Evolutionary conservation across 2,329 filamentous ascomycete species (phyloP), one percentile per base, ranked within the genome.

Genomic region (Scolecobasidium constrictum): DNA sequence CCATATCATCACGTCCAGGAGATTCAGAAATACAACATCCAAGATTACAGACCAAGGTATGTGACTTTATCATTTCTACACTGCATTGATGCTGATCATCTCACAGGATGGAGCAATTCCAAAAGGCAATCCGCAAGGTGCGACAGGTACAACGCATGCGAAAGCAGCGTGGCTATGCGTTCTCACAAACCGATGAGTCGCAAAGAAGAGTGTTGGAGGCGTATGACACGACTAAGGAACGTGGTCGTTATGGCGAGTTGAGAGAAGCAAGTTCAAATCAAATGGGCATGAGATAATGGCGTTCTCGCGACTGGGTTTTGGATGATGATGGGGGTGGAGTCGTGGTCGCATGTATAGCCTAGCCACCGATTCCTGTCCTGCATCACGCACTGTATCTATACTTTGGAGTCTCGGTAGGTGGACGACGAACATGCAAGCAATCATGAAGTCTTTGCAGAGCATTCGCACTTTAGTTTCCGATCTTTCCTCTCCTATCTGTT

Each of bases 21-120:
- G 68, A 98, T 98, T 53, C 92, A 98, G 64, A 98, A 98, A 67
- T 98, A 96, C 68, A 98, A 98, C 56, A 94, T 98, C 47, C 92
- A 98, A 67, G 92, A 98, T 67, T 98, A 98, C 65, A 75, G 92
- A 57, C 92, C 92, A 48, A 81, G 92, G 85, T 88, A 75, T 74
- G 69, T 17, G 13, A 34, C 15, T 18, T 23, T 28, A 18, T 16
- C 31, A 12, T n/a, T 35, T 31, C 11, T 31, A 35, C 19, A 21
- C 22, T 28, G 2, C 3, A 33, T 5, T 13, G 37, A 28, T 46
- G 31, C 45, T 12, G 39, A 50, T n/a, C 20, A 19, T 33, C 37
- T n/a, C 19, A 48, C 49, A 90, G 85, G 57, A 98, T 98, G 92
- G 92, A 98, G 58, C 92, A 98, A 66, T 98, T 98, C 72, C 92